These are phyloP conservation scores for Phaffia australis DNA, from an alignment of 768 basidiomycete species.

Conservation along the genomic window DNA sequence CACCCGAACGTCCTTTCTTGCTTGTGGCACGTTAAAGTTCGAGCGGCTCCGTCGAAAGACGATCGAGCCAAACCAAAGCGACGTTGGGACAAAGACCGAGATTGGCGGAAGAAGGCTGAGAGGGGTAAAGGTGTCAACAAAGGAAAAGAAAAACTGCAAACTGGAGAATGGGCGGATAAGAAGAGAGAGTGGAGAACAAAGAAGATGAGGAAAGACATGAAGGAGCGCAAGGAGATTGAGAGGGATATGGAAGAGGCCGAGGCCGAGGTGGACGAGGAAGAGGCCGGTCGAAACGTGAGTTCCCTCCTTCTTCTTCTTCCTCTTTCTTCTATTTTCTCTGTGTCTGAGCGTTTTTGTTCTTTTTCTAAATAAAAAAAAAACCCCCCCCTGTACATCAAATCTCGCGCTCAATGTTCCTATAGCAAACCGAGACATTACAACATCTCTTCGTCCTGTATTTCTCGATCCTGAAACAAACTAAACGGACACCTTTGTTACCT, in stretches of 20 bases:
- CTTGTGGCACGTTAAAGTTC: slow-evolving; percentile 46
- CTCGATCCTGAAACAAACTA: slow-evolving; percentile 77
- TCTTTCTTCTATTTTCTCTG: slow-evolving; percentile 9
- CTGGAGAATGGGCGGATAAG: slow-evolving; percentile 42
- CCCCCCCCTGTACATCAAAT: not conserved
- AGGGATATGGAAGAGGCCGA: slow-evolving; percentile 89
- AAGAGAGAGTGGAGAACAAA: slow-evolving; percentile 72
- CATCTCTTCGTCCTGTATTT: slow-evolving; percentile 95
- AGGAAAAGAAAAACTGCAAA: slow-evolving; percentile 42
- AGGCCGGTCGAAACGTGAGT: slow-evolving; percentile 67
- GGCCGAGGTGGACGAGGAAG: slow-evolving; percentile 85
- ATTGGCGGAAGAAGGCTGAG: slow-evolving; percentile 27
- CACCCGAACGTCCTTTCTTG: slow-evolving; percentile 79
- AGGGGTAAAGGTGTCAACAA: slow-evolving; percentile 33
- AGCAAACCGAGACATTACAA: slow-evolving; percentile 98
- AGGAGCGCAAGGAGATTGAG: slow-evolving; percentile 80
- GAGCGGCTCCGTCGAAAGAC: slow-evolving; percentile 14
- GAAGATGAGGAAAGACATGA: slow-evolving; percentile 71
- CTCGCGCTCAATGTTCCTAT: slow-evolving; percentile 1
- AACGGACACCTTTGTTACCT: slow-evolving; percentile 62
- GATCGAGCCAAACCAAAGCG: slow-evolving; percentile 14
- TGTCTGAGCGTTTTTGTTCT: not conserved
- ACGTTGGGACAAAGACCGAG: slow-evolving; percentile 26
- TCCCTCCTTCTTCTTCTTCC: not conserved
- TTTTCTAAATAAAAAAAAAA: slow-evolving; percentile 5